Evolutionary conservation across 805 yeast genomes (phyloP).

Genomic region (Candida hungchunana): DNA sequence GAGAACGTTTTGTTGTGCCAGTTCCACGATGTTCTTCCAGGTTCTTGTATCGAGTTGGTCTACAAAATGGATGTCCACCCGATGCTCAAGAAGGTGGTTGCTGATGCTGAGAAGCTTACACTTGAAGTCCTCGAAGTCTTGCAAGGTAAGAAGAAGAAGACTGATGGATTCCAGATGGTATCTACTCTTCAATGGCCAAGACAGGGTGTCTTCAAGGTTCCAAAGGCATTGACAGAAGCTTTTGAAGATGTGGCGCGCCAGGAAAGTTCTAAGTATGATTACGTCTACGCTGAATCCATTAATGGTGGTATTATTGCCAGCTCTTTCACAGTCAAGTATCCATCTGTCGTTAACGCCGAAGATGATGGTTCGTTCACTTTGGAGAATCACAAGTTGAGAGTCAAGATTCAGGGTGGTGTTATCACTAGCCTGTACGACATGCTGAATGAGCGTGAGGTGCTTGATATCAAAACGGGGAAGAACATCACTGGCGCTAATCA

Average conservation of each 20-base stretch:
- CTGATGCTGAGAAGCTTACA: constrained; percentile 46
- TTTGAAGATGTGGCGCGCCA: constrained; percentile 10
- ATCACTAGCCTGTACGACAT: constrained; percentile 63
- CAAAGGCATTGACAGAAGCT: constrained; percentile 16
- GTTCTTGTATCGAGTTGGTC: constrained; percentile 91
- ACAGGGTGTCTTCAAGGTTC: constrained; percentile 35
- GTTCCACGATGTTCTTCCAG: constrained; percentile 97
- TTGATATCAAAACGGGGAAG: constrained; percentile 50
- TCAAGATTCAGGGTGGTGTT: constrained; percentile 50
- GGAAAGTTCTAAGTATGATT: constrained; percentile 20
- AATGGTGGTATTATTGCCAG: constrained; percentile 14
- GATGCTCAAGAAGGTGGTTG: constrained; percentile 57
- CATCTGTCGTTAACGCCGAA: constrained; percentile 44
- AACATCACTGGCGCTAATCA: constrained; percentile 66
- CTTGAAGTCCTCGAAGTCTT: constrained; percentile 33
- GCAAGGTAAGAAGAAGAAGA: constrained; percentile 14
- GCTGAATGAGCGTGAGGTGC: constrained; percentile 54
- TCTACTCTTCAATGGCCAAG: constrained; percentile 69
- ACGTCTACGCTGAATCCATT: constrained; percentile 13
- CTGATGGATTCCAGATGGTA: constrained; percentile 26
- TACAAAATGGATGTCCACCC: constrained; percentile 85
- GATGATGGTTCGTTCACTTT: constrained; percentile 43
- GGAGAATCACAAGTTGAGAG: constrained; percentile 54
- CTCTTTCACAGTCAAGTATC: constrained; percentile 31
- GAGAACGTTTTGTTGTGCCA: constrained; percentile 86